Evolutionary conservation across 345 rosid species (phyloP).

Genomic region (Bruguiera sexangula): DNA sequence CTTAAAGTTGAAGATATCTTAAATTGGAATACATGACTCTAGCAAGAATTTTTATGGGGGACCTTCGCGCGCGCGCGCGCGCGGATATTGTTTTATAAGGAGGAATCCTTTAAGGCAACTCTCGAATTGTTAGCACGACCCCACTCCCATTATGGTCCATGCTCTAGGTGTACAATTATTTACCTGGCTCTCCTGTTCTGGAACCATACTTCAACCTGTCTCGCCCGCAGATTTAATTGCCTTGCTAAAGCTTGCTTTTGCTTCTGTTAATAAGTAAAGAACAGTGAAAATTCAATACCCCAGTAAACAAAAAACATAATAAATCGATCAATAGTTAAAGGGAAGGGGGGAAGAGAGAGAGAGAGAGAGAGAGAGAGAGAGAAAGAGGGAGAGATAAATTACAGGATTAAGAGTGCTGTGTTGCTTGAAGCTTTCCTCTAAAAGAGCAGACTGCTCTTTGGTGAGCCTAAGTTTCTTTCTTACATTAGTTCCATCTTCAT

Average conservation of each 20-base stretch:
- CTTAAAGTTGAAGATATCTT: not conserved
- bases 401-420: slow-evolving; percentile 61
- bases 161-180: not conserved
- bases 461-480: slow-evolving; percentile 58
- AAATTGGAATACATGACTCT: too few species aligned
- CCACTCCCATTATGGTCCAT: not conserved
- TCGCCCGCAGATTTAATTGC: slow-evolving; percentile 78
- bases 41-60: too few species aligned
- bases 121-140: too few species aligned
- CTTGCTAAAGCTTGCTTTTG: slow-evolving; percentile 67
- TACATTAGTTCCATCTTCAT: slow-evolving; percentile 50
- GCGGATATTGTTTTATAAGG: not conserved
- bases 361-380: not conserved
- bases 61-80: too few species aligned
- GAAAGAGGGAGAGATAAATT: slow-evolving; percentile 6
- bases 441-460: slow-evolving; percentile 45
- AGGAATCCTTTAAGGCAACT: too few species aligned
- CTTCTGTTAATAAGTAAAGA: slow-evolving; percentile 35
- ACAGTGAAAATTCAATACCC: not conserved
- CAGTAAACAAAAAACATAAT: not conserved
- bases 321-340: not conserved
- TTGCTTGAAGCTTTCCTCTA: slow-evolving; percentile 52
- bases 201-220: slow-evolving; percentile 99
- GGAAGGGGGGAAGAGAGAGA: too few species aligned
- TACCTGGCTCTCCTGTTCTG: slow-evolving; percentile 99